These are phyloP conservation scores for Myriosclerotinia curreyana DNA, from an alignment of 2,329 filamentous ascomycete species.

Conservation along the genomic window DNA sequence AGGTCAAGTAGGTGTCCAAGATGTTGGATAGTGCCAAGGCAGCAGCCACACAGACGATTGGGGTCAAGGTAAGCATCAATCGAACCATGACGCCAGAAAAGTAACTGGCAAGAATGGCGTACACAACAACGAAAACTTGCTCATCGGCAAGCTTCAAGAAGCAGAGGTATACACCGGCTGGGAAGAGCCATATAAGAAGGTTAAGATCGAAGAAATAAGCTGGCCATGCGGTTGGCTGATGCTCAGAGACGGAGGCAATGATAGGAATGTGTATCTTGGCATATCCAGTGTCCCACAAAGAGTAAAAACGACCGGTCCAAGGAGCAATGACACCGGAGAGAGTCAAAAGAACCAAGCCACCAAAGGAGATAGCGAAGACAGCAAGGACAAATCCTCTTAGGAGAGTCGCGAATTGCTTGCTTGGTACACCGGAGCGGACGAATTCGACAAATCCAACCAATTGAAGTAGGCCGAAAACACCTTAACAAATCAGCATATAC, in stretches of 20 bases:
- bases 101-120: constrained; percentile 94
- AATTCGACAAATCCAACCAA: constrained; percentile 90
- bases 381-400: constrained; percentile 71
- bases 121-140: constrained; percentile 97
- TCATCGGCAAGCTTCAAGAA: constrained; percentile 92
- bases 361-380: constrained; percentile 70
- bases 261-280: constrained; percentile 99
- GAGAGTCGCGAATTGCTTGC: constrained; percentile 91
- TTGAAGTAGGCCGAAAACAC: constrained; percentile 93
- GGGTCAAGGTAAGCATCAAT: constrained; percentile 95
- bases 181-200: constrained; percentile 98
- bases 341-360: constrained; percentile 80
- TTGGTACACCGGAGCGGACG: constrained; percentile 80
- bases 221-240: constrained; percentile 98
- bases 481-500: constrained; percentile 44
- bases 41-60: constrained; percentile 91
- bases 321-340: constrained; percentile 90
- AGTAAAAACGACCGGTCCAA: constrained; percentile 98
- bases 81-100: constrained; percentile 99
- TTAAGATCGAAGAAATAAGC: constrained; percentile 99
- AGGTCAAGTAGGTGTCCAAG: constrained; percentile 77
- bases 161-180: constrained; percentile 95
- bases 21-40: constrained; percentile 85
- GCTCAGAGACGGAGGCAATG: constrained; percentile 98
- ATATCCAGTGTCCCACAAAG: constrained; percentile 96